Conservation (phyloP, 331 rosid species). For the Quercus tomentella region DNA sequence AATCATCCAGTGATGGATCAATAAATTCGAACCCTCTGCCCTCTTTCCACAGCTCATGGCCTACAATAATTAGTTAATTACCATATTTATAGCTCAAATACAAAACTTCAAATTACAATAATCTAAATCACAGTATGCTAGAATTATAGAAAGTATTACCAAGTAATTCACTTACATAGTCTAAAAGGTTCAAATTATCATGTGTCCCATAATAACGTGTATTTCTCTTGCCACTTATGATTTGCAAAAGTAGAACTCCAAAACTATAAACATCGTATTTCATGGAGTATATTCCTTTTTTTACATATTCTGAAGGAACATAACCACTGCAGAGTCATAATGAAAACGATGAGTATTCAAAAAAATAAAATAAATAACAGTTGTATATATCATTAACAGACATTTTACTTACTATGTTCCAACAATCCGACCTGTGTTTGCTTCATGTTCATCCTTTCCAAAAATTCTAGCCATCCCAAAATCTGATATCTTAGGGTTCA, state of each 20-base stretch:
- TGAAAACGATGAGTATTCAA: neutral
- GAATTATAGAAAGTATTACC: neutral
- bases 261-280: conserved; percentile 44
- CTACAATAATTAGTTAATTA: conserved; percentile 15
- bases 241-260: conserved; percentile 50
- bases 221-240: conserved; percentile 50
- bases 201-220: conserved; percentile 34
- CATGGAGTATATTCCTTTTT: conserved; percentile 45
- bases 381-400: neutral
- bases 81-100: neutral
- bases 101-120: neutral
- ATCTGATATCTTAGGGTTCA: conserved; percentile 58
- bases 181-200: conserved; percentile 44
- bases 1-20: conserved; percentile 44
- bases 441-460: conserved; percentile 45
- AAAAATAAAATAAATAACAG: neutral
- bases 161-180: conserved; percentile 36
- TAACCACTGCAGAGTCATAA: conserved; percentile 36
- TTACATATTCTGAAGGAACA: conserved; percentile 55
- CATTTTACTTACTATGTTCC: conserved; percentile 52
- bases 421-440: conserved; percentile 46
- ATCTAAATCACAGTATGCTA: neutral
- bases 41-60: conserved; percentile 49
- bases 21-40: conserved; percentile 30
- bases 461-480: conserved; percentile 63